phyloP scores from a whole-genome alignment of 768 basidiomycete genomes.

The Leccinum boreale region DNA sequence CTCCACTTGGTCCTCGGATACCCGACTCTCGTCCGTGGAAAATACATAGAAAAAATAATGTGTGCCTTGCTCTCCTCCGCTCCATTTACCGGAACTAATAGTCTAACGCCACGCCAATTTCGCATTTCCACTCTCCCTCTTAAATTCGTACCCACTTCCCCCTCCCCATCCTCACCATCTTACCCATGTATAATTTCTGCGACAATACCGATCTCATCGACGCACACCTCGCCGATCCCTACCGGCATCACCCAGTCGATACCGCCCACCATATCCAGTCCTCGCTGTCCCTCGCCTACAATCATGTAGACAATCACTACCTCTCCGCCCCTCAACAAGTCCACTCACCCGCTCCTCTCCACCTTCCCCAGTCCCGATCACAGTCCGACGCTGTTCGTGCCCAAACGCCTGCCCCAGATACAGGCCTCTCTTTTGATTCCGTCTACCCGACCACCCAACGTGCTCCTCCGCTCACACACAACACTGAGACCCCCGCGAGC shows the following conservation, averaged over 20 bases:
- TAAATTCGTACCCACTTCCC: conserved; percentile 1
- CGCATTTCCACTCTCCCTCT: not conserved
- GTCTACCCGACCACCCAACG: conserved; percentile 10
- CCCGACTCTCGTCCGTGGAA: conserved; percentile 3
- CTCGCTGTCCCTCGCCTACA: conserved; percentile 9
- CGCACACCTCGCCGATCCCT: conserved; percentile 1
- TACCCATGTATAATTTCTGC: conserved; percentile 8
- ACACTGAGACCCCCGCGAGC: not conserved
- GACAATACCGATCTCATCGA: conserved; percentile 10
- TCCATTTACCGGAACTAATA: not conserved
- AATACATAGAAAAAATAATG: not conserved
- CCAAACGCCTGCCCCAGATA: conserved; percentile 5
- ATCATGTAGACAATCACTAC: conserved; percentile 15
- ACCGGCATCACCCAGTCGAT: not conserved
- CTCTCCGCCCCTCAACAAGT: not conserved
- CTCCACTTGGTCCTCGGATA: conserved; percentile 23
- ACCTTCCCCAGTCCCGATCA: not conserved
- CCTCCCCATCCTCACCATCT: not conserved
- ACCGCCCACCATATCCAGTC: not conserved
- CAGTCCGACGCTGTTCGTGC: conserved; percentile 3
- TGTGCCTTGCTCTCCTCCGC: not conserved
- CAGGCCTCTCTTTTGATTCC: conserved; percentile 4
- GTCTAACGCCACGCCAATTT: conserved; percentile 1
- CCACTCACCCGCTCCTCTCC: not conserved
- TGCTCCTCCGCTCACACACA: not conserved